Conservation (phyloP, 345 rosid genomes). For the Murraya koenigii region DNA sequence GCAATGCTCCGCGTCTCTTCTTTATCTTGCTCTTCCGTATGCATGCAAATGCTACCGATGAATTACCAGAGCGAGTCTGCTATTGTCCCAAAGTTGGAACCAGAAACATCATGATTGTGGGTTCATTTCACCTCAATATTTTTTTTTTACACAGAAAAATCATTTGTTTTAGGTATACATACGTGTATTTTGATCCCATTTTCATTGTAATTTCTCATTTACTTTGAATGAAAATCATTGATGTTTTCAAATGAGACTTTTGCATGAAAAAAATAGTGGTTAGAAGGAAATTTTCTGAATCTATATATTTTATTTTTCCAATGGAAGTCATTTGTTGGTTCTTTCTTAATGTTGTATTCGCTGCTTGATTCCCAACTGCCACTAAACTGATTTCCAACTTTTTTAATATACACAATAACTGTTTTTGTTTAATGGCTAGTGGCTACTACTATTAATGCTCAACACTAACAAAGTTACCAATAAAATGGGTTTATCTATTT, state of each 20-base stretch:
- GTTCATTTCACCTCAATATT: conserved; percentile 8
- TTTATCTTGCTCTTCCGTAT: not conserved
- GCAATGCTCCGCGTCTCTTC: no score
- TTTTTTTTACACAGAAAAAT: conserved; percentile 7
- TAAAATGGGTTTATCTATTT: no score
- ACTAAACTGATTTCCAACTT: no score
- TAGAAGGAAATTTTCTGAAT: no score
- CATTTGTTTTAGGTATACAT: conserved; percentile 15
- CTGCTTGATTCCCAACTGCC: no score
- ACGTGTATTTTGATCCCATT: conserved; percentile 16
- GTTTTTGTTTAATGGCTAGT: no score
- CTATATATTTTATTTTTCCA: no score
- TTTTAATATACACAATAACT: no score
- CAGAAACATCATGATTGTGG: conserved; percentile 26
- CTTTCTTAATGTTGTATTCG: no score
- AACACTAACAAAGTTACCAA: no score
- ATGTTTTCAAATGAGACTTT: conserved; percentile 4
- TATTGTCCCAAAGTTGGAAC: conserved; percentile 66
- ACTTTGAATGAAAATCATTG: conserved; percentile 3
- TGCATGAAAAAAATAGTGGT: not conserved
- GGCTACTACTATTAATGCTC: no score
- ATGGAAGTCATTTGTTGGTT: no score
- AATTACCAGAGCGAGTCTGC: conserved; percentile 93
- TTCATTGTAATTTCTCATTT: conserved; percentile 9
- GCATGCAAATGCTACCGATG: conserved; percentile 83